These are phyloP conservation scores for Silene vulgaris DNA, from an alignment of 179 eudicot genomes.

Conservation along the genomic window DNA sequence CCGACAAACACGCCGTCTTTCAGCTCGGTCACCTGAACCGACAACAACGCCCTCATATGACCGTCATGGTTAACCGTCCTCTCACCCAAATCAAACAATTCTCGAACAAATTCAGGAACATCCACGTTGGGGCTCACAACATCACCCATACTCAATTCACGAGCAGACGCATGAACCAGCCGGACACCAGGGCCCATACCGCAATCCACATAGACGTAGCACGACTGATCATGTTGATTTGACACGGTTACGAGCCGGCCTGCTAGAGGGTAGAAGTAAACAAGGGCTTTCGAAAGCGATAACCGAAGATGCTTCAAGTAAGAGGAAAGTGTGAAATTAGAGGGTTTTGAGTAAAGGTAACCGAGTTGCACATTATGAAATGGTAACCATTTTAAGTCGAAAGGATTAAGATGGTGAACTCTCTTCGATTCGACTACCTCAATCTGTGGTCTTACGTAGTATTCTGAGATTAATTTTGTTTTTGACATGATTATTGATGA, in stretches of 20 bases:
- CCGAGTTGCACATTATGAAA: conserved; percentile 5
- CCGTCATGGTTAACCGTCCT: conserved; percentile 6
- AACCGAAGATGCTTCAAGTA: neutral
- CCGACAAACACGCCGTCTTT: conserved; percentile 41
- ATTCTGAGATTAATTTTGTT: neutral
- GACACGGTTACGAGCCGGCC: conserved; percentile 10
- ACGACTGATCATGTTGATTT: neutral
- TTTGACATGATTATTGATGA: neutral
- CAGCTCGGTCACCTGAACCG: conserved; percentile 40
- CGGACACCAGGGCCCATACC: conserved; percentile 11
- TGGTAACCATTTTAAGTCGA: neutral
- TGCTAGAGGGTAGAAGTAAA: conserved; percentile 16
- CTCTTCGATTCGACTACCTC: neutral
- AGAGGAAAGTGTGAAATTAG: neutral
- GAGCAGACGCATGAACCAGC: conserved; percentile 19
- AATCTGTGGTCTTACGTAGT: neutral
- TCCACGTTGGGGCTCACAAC: neutral
- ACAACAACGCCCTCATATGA: conserved; percentile 17
- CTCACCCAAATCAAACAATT: conserved; percentile 16
- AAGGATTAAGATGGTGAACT: neutral
- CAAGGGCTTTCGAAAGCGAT: conserved; percentile 17
- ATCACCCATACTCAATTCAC: neutral
- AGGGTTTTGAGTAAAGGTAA: neutral
- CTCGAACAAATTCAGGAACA: neutral
- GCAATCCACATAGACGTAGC: conserved; percentile 17